phyloP scores from a whole-genome alignment of 768 basidiomycete species.

The Tephrocybe rancida region DNA sequence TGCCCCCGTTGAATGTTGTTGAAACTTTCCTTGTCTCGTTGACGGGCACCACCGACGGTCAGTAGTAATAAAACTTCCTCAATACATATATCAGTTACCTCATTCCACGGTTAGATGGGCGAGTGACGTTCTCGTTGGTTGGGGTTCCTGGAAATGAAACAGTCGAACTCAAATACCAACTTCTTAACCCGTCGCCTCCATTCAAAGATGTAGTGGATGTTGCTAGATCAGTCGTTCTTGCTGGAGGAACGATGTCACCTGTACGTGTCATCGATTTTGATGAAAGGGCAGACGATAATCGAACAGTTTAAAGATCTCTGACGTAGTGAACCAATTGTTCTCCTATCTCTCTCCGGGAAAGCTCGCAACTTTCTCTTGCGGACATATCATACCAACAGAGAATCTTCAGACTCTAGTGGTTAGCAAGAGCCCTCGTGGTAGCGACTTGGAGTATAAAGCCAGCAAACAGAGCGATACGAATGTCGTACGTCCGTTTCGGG shows the following conservation, averaged over 20 bases:
- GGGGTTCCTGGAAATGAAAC: constrained; percentile 38
- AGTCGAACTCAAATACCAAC: constrained; percentile 84
- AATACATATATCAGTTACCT: background rate
- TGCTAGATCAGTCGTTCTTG: constrained; percentile 85
- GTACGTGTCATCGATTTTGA: constrained; percentile 42
- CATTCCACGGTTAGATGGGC: constrained; percentile 58
- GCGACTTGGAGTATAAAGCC: constrained; percentile 80
- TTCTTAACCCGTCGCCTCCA: constrained; percentile 87
- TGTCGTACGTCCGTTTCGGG: constrained; percentile 53
- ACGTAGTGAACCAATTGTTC: constrained; percentile 83
- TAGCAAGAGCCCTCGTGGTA: constrained; percentile 72
- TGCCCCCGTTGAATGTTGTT: constrained; percentile 79
- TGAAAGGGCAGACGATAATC: background rate
- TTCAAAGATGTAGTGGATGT: constrained; percentile 84
- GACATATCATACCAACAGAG: constrained; percentile 84
- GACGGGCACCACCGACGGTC: constrained; percentile 78
- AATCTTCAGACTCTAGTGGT: constrained; percentile 80
- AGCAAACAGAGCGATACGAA: constrained; percentile 65
- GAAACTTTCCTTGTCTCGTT: constrained; percentile 80
- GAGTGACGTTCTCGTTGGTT: constrained; percentile 61
- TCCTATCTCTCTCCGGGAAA: constrained; percentile 58
- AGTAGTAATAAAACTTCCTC: constrained; percentile 7
- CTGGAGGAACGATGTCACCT: constrained; percentile 99
- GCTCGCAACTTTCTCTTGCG: constrained; percentile 85
- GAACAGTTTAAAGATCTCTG: constrained; percentile 65